Evolutionary conservation across 2,329 filamentous ascomycete genomes (phyloP), one percentile per base, ranked within the genome.

Genomic region (Paecilomyces dactylethromorphus): DNA sequence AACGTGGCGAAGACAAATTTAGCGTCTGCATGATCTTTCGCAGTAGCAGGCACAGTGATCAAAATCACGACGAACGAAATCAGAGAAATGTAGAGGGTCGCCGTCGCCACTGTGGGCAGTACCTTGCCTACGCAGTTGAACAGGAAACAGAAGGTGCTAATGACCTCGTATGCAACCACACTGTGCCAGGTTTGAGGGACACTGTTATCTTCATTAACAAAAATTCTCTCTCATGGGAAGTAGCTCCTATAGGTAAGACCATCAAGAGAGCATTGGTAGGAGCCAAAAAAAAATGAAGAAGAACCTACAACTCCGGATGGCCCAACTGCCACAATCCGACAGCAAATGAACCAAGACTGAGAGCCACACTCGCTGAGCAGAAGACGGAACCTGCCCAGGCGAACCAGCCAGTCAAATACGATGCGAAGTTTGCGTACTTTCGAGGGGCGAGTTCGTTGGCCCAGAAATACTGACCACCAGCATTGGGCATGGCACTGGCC

Each of bases 401-500:
- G 58, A 81, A 74, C 73, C 77, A 81, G 3, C 78, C 78, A 0
- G 76, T 79, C 56, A 78, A 58, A 58, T 79, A 80, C n/a, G 74
- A 76, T 10, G 76, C 72, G 54, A 78, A 71, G 29, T 74, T 76
- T 0, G 76, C 73, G 59, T 74, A 81, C 58, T 69, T 75, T 62
- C 69, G 76, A 2, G 79, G 78, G 1, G 79, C 78, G 61, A 82
- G 65, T 58, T 79, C 74, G 56, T 75, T 78, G 1, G 79, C 76
- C 79, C 79, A 82, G 62, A 80, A 81, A 64, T 82, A 82, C 65
- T 81, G 78, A 0, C 80, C 80, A 24, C 79, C 80, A 5, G 80
- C 76, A 68, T 81, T 81, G 2, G 79, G 80, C 65, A 80, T 69
- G 10, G 79, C 76, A 58, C 76, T 79, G 2, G 78, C 78, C 52